A percentile compares a stretch with the other conserved stretches of the same genome.
Conservation (phyloP, 164 flowering plant species). For the Kingdonia uniflora region DNA sequence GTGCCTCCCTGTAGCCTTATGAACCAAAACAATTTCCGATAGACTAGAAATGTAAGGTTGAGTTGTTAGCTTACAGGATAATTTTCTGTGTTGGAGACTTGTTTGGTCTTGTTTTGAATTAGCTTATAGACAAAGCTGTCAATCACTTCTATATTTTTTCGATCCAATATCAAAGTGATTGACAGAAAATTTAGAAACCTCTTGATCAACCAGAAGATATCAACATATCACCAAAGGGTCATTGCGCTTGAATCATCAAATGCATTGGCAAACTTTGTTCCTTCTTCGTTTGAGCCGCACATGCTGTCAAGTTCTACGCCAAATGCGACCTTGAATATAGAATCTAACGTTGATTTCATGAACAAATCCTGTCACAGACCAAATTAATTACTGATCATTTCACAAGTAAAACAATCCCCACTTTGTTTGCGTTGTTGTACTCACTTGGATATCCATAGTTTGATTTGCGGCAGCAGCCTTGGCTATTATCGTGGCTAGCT, state of each 20-base stretch:
- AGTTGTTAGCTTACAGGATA: conserved; percentile 26
- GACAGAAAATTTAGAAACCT: conserved; percentile 42
- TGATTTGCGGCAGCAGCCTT: conserved; percentile 26
- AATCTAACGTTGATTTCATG: conserved; percentile 65
- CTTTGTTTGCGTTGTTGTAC: background rate
- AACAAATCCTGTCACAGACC: conserved; percentile 40
- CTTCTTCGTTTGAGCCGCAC: conserved; percentile 48
- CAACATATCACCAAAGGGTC: conserved; percentile 39
- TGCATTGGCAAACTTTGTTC: conserved; percentile 27
- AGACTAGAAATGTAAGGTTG: background rate
- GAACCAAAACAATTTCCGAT: background rate
- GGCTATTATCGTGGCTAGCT: conserved; percentile 29
- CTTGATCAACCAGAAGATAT: conserved; percentile 50
- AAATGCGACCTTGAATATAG: conserved; percentile 64
- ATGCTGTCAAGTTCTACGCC: conserved; percentile 57
- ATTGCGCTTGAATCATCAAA: conserved; percentile 47
- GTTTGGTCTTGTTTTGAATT: conserved; percentile 34
- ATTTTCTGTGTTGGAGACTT: conserved; percentile 16
- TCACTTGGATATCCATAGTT: conserved; percentile 40
- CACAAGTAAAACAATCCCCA: too few relatives aligned
- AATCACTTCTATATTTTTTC: conserved; percentile 26
- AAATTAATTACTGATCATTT: background rate
- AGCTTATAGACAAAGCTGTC: conserved; percentile 49
- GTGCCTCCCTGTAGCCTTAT: too few relatives aligned
- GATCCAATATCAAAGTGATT: too few relatives aligned